phyloP scores from a whole-genome alignment of 1,284 basidiomycete species.

The Coniophora puteana region DNA sequence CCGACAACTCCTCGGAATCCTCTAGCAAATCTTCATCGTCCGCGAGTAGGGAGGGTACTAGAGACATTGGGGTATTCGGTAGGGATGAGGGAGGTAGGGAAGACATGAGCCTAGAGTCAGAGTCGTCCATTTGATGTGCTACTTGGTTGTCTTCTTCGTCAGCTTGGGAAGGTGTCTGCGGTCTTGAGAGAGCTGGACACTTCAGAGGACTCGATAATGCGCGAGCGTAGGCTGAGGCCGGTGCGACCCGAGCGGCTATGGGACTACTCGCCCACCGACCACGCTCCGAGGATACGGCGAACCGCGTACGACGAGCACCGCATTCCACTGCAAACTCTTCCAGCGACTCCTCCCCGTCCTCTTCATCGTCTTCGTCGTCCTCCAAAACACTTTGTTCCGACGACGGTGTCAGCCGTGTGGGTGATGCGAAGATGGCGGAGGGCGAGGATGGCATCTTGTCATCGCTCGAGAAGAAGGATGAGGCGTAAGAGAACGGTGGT shows the following conservation, averaged over 20 bases:
- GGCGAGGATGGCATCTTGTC: not conserved
- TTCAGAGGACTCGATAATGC: slow-evolving; percentile 34
- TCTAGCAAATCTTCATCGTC: slow-evolving; percentile 11
- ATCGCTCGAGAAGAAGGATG: not conserved
- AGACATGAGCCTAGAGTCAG: slow-evolving; percentile 14
- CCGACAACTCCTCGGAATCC: slow-evolving; percentile 5
- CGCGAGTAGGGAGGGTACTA: slow-evolving; percentile 16
- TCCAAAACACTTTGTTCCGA: slow-evolving; percentile 7
- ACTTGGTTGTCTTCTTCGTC: slow-evolving; percentile 8
- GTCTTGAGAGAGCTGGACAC: slow-evolving; percentile 12
- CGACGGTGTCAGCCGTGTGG: not conserved
- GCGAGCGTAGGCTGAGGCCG: slow-evolving; percentile 22
- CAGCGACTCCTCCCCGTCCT: no score
- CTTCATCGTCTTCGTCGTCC: slow-evolving; percentile 26
- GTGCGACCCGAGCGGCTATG: slow-evolving; percentile 16
- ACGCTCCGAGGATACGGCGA: slow-evolving; percentile 47
- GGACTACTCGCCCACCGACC: slow-evolving; percentile 51
- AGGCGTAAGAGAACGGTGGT: no score
- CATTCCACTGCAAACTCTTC: slow-evolving; percentile 28
- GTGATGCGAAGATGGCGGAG: not conserved
- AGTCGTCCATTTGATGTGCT: no score
- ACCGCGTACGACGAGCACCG: slow-evolving; percentile 40
- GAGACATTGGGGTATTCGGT: slow-evolving; percentile 25
- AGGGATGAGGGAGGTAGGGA: slow-evolving; percentile 32
- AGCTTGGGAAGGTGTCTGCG: not conserved